A percentile compares a stretch with the other conserved stretches of the same genome.
These are phyloP conservation scores for Lathyrus tuberosus DNA, from an alignment of 306 rosid species.

Conservation along the genomic window DNA sequence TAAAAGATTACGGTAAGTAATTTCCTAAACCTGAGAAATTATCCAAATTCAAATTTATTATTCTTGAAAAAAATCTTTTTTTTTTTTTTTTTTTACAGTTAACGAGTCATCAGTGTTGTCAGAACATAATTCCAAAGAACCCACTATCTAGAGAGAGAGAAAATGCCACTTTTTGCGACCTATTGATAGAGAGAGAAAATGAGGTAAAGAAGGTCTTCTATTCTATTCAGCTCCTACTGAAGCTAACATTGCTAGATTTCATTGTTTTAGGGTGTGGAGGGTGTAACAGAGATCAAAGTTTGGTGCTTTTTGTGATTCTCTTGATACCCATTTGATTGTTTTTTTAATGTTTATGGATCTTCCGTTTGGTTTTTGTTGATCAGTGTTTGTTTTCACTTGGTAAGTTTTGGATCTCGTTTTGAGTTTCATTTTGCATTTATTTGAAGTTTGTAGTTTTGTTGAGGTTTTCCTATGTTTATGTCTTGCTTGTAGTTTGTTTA, in stretches of 20 bases:
- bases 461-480: constrained; percentile 25
- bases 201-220: constrained; percentile 51
- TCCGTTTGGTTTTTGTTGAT: neutral
- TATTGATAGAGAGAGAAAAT: constrained; percentile 45
- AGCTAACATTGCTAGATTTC: constrained; percentile 46
- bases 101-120: constrained; percentile 50
- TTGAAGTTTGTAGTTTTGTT: constrained; percentile 34
- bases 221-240: constrained; percentile 43
- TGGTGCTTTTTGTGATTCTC: constrained; percentile 38
- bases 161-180: constrained; percentile 28
- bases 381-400: constrained; percentile 39
- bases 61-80: constrained; percentile 27
- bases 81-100: constrained; percentile 44
- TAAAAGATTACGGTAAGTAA: neutral
- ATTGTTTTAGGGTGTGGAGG: constrained; percentile 43
- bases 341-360: constrained; percentile 35
- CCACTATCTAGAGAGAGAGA: constrained; percentile 44
- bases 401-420: constrained; percentile 46
- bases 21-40: too few species aligned
- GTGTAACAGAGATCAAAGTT: constrained; percentile 37
- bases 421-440: constrained; percentile 7
- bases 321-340: constrained; percentile 45
- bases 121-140: constrained; percentile 46
- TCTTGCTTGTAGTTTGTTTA: constrained; percentile 29
- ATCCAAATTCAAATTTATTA: neutral